Evolutionary conservation across 495 filamentous ascomycete genomes (phyloP).

Genomic region (Neurospora terricola): DNA sequence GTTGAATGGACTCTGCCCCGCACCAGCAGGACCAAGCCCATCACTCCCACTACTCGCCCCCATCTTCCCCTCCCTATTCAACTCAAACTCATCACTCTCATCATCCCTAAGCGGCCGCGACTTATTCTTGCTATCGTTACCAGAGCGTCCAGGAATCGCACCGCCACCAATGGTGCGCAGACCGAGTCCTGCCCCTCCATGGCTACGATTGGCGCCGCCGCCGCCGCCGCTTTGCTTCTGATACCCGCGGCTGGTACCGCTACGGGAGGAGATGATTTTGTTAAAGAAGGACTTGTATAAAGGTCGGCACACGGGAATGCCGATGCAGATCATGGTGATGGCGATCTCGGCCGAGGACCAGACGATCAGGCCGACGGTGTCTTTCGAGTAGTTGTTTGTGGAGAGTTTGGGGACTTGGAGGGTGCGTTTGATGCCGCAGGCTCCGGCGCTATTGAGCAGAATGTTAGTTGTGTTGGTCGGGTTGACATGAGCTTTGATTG

Average conservation of each 20-base stretch:
- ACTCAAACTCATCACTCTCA: neutral
- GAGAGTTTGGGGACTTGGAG: conserved; percentile 13
- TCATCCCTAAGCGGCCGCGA: neutral
- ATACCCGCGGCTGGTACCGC: neutral
- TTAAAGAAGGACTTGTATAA: conserved; percentile 7
- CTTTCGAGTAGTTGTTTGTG: conserved; percentile 9
- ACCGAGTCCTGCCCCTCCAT: neutral
- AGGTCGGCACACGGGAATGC: conserved; percentile 12
- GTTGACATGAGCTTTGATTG: neutral
- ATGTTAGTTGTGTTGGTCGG: neutral
- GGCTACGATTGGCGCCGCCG: neutral
- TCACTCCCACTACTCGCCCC: neutral
- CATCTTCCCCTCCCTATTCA: neutral
- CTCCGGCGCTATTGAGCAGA: conserved; percentile 11
- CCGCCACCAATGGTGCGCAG: conserved; percentile 7
- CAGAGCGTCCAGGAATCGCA: neutral
- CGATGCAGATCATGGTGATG: conserved; percentile 17
- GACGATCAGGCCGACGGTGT: conserved; percentile 9
- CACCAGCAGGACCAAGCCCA: neutral
- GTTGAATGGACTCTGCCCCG: neutral
- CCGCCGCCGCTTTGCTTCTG: neutral
- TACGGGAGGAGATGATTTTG: neutral
- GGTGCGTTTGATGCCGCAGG: conserved; percentile 16
- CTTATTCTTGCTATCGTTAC: neutral
- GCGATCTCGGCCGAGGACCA: conserved; percentile 17